Evolutionary conservation across 2,329 filamentous ascomycete species (phyloP), one percentile per base, ranked within the genome.

Genomic region (Nothophoma quercina): DNA sequence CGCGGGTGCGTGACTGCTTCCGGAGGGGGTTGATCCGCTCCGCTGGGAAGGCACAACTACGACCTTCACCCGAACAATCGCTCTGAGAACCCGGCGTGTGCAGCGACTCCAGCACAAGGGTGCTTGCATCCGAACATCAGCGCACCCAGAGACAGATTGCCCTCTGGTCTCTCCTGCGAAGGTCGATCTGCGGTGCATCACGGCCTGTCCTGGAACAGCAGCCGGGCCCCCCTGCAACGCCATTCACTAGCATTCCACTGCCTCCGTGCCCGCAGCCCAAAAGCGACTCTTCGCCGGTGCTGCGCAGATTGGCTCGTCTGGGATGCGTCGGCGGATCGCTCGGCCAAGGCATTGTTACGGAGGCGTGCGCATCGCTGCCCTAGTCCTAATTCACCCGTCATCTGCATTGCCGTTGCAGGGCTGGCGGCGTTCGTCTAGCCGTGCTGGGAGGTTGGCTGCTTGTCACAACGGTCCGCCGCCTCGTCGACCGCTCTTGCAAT

Each of bases 381-480:
- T 67, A 68, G 64, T 54, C 66, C 62, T 38, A 58, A 58, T 61
- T 63, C 42, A 68, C 52, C 59, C 63, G 59, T 65, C 68, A 70
- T 71, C 71, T 75, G 72, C 73, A 74, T 69, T 72, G 63, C 73
- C 73, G 72, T 75, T 75, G 64, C 69, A 66, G 69, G 67, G 65
- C 64, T 67, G 63, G 58, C 62, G 63, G 64, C 59, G 54, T 52
- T 55, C 58, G 51, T 49, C 68, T 70, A 71, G 59, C 69, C 63
- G 51, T 41, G 59, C 59, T 65, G 41, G 65, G 69, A 51, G 56
- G 41, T 51, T 64, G 63, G 66, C 68, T 64, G 69, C 58, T 64
- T 69, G 59, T 64, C 56, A 66, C 67, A 72, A 72, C 70, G 70
- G 68, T 69, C 70, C 65, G 70, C 67, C 64, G 67, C 67, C 63